Evolutionary conservation across 1,284 basidiomycete genomes (phyloP).

Genomic region (Pseudozyma sp.): DNA sequence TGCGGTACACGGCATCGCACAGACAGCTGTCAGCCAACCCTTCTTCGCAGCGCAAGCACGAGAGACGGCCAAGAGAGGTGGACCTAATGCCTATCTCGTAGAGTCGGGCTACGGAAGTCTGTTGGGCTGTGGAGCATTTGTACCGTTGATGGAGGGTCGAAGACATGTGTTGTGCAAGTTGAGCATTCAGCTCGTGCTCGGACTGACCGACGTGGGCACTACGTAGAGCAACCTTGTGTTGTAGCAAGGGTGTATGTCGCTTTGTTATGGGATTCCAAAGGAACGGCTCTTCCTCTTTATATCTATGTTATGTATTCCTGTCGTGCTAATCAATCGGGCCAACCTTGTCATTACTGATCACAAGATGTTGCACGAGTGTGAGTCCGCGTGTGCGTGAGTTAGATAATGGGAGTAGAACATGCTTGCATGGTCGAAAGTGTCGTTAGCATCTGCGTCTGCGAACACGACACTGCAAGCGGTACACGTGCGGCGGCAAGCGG

Average conservation of each 20-base stretch:
- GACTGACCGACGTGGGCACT: constrained; percentile 59
- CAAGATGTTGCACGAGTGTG: neutral
- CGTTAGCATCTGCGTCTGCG: neutral
- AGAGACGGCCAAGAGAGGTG: constrained; percentile 63
- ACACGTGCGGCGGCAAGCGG: constrained; percentile 26
- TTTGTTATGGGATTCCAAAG: no score
- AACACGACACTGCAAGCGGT: neutral
- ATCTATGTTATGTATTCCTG: neutral
- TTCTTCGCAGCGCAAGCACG: constrained; percentile 63
- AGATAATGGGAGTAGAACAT: neutral
- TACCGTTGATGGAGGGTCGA: constrained; percentile 47
- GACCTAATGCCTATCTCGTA: constrained; percentile 58
- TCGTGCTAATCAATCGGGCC: no score
- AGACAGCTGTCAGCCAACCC: constrained; percentile 59
- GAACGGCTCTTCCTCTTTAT: neutral
- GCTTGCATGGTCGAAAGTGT: neutral
- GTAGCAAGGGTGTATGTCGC: neutral
- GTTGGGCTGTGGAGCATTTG: constrained; percentile 62
- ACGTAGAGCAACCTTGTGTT: constrained; percentile 5
- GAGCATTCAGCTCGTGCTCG: constrained; percentile 54
- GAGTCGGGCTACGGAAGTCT: constrained; percentile 61
- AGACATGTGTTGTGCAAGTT: constrained; percentile 57
- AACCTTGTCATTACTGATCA: constrained; percentile 10
- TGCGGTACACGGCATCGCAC: constrained; percentile 61
- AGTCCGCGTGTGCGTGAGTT: neutral